Percentiles rank a stretch among this genome's conserved stretches.
Conservation (phyloP, 108 stramenopile species). For the Skeletonema tropicum region DNA sequence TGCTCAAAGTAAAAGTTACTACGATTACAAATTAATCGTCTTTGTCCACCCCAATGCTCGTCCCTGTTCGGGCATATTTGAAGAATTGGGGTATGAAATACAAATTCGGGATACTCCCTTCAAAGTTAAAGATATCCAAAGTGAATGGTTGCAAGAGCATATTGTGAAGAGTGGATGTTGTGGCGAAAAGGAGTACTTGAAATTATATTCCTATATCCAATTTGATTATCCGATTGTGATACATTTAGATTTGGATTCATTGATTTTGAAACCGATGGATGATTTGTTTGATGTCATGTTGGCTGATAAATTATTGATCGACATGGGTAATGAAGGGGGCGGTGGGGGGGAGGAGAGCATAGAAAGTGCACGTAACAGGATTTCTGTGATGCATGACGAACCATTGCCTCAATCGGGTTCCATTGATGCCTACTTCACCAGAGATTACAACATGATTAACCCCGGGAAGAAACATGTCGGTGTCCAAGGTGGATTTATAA, state of each 20-base stretch:
- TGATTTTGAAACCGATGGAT: slow-evolving; percentile 76
- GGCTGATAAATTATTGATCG: not conserved
- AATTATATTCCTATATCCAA: slow-evolving; percentile 85
- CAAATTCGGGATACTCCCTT: slow-evolving; percentile 72
- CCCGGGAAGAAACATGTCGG: slow-evolving; percentile 58
- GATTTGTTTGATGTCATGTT: slow-evolving; percentile 76
- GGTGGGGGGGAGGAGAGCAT: slow-evolving; percentile 47
- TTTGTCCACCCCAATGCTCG: slow-evolving; percentile 76
- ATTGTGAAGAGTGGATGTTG: slow-evolving; percentile 92
- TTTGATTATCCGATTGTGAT: slow-evolving; percentile 74
- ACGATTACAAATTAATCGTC: slow-evolving; percentile 64
- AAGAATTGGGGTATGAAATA: slow-evolving; percentile 64
- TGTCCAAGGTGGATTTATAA: slow-evolving; percentile 78
- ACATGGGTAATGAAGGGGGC: not conserved
- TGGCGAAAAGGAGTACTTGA: slow-evolving; percentile 92
- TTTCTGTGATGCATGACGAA: slow-evolving; percentile 32
- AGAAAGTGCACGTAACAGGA: slow-evolving; percentile 32
- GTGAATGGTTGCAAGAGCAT: slow-evolving; percentile 70
- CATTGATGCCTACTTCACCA: slow-evolving; percentile 54
- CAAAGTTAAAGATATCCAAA: slow-evolving; percentile 78
- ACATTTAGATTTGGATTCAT: slow-evolving; percentile 73
- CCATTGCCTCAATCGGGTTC: slow-evolving; percentile 33
- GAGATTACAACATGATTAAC: slow-evolving; percentile 58
- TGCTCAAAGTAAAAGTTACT: slow-evolving; percentile 10
- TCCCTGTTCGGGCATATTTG: slow-evolving; percentile 55